Evolutionary conservation across 176 grass and related monocot genomes (phyloP).

Genomic region (Puya raimondii): DNA sequence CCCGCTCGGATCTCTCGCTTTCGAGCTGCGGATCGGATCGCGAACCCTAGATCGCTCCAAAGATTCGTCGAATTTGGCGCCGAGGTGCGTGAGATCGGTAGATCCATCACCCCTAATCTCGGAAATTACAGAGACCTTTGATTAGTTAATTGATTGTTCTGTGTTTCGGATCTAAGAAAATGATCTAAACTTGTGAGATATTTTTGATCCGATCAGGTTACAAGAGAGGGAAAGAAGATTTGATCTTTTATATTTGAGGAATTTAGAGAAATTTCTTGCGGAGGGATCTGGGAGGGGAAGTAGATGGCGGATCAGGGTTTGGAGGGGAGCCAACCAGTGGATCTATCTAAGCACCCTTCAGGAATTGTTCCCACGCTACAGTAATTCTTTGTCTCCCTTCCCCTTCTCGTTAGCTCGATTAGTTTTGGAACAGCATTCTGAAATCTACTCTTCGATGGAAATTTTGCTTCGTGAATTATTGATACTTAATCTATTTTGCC

Average conservation of each 20-base stretch:
- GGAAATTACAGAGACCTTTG: neutral
- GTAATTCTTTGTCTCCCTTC: slow-evolving; percentile 36
- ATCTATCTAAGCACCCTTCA: slow-evolving; percentile 82
- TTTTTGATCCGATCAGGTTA: slow-evolving; percentile 9
- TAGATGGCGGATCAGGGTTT: slow-evolving; percentile 59
- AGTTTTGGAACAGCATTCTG: neutral
- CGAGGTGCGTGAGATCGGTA: slow-evolving; percentile 4
- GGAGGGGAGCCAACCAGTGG: slow-evolving; percentile 82
- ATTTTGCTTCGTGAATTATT: neutral
- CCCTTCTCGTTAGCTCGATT: neutral
- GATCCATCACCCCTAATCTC: neutral
- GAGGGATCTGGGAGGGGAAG: neutral
- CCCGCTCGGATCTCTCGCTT: slow-evolving; percentile 36
- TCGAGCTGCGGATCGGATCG: neutral
- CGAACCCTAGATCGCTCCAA: neutral
- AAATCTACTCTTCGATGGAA: neutral
- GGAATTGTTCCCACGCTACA: slow-evolving; percentile 95
- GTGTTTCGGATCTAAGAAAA: neutral
- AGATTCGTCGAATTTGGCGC: neutral
- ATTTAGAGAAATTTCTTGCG: neutral
- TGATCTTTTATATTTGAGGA: neutral
- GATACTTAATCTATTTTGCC: no score
- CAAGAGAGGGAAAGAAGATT: neutral
- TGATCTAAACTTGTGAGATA: neutral
- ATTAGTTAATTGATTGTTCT: neutral